phyloP scores from a whole-genome alignment of 305 asterid species.

The Solanum hybrid region DNA sequence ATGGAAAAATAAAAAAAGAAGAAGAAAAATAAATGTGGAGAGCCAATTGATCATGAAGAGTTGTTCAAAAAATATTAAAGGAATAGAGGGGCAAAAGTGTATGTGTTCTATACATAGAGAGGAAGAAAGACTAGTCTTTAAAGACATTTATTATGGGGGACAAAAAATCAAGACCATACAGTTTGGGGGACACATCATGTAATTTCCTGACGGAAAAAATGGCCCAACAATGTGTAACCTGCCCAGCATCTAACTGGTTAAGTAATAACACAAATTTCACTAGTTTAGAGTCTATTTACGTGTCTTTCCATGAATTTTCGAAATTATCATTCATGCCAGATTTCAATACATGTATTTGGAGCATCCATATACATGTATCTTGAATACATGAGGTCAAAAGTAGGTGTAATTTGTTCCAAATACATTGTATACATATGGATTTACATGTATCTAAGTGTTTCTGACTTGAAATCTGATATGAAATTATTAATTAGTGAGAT shows the following conservation, averaged over 20 bases:
- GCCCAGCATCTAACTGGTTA: not conserved
- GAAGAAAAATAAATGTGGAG: not conserved
- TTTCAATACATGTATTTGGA: not conserved
- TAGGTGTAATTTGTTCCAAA: not conserved
- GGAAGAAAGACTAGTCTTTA: not conserved
- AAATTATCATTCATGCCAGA: too few species aligned
- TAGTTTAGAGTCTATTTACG: not conserved
- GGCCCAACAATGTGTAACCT: not conserved
- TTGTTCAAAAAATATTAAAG: not conserved
- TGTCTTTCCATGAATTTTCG: not conserved
- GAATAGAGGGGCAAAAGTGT: not conserved
- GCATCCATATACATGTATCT: not conserved
- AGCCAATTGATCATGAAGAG: not conserved
- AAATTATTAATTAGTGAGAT: not conserved
- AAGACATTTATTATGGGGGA: not conserved
- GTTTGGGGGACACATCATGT: not conserved
- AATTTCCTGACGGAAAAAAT: not conserved
- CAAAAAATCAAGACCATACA: not conserved
- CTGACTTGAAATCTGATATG: not conserved
- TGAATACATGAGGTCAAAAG: not conserved
- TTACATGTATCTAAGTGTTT: not conserved
- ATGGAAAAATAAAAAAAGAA: too few species aligned
- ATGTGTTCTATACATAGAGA: not conserved
- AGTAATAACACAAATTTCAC: not conserved
- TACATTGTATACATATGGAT: not conserved